Evolutionary conservation across 805 yeast genomes (phyloP).

Genomic region (Cyberlindnera meyerae): DNA sequence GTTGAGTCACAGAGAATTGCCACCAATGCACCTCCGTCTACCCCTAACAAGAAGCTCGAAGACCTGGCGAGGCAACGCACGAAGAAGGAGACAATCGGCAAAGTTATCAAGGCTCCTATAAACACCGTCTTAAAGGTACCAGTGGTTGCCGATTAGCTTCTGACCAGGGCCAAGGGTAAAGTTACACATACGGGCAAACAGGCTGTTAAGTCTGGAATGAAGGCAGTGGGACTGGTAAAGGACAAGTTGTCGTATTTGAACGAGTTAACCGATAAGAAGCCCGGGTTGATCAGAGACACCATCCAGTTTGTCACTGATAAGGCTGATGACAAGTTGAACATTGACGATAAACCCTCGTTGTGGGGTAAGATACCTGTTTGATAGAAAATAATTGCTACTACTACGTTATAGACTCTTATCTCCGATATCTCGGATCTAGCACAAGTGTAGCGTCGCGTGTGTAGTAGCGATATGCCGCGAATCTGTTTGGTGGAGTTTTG

Average conservation of each 20-base stretch:
- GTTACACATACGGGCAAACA: neutral
- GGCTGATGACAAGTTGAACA: constrained; percentile 3
- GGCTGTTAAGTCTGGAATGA: constrained; percentile 4
- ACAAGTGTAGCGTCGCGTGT: neutral
- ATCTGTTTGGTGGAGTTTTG: no score
- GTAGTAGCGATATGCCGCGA: no score
- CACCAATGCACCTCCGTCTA: constrained; percentile 20
- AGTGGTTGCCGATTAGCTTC: constrained; percentile 1
- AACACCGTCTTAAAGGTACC: constrained; percentile 6
- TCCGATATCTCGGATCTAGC: neutral
- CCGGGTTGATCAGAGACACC: constrained; percentile 3
- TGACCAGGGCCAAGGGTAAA: constrained; percentile 1
- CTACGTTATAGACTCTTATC: no score
- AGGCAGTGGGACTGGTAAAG: constrained; percentile 1
- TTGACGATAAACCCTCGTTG: neutral
- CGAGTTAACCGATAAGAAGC: constrained; percentile 5
- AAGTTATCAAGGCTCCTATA: constrained; percentile 2
- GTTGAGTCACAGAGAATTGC: constrained; percentile 12
- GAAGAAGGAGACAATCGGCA: constrained; percentile 5
- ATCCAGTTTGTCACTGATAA: constrained; percentile 4
- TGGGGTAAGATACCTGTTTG: no score
- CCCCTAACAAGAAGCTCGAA: constrained; percentile 10
- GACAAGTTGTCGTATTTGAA: constrained; percentile 4
- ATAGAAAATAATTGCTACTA: no score
- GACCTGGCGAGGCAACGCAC: constrained; percentile 1